Evolutionary conservation across 192 early-diverging fungal genomes (phyloP).

Genomic region (Coemansia sp.): DNA sequence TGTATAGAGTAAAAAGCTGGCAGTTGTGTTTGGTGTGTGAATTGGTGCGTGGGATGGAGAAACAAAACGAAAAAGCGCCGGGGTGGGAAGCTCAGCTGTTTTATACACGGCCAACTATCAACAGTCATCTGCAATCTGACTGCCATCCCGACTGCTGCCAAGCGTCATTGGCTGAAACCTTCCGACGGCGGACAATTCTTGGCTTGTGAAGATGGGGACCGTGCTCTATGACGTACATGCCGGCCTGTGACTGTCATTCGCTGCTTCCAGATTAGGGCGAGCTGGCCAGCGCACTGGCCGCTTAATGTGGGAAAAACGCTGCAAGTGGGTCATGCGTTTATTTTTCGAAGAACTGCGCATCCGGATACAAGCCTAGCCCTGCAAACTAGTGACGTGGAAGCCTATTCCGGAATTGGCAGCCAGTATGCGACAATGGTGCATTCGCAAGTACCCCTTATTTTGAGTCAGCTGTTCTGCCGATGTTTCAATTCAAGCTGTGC

Average conservation of each 20-base stretch:
- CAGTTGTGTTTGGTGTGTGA: neutral
- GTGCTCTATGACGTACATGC: constrained; percentile 1
- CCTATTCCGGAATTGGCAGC: too few species aligned
- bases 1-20: neutral
- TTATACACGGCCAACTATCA: neutral
- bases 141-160: constrained; percentile 3
- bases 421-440: too few species aligned
- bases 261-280: constrained; percentile 1
- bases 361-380: too few species aligned
- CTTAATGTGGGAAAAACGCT: constrained; percentile 1
- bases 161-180: constrained; percentile 7
- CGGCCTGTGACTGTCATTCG: constrained; percentile 1
- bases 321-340: too few species aligned
- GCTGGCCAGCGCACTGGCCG: neutral
- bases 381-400: too few species aligned
- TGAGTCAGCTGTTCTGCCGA: too few species aligned
- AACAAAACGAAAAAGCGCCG: neutral
- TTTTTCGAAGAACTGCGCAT: too few species aligned
- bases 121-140: neutral
- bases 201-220: constrained; percentile 1
- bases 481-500: too few species aligned
- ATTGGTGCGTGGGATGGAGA: neutral
- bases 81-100: neutral
- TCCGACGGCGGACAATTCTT: constrained; percentile 3
- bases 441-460: too few species aligned